Base-by-base conservation (phyloP, 2,329 filamentous ascomycete genomes). In the Penicillium corylophilum region DNA sequence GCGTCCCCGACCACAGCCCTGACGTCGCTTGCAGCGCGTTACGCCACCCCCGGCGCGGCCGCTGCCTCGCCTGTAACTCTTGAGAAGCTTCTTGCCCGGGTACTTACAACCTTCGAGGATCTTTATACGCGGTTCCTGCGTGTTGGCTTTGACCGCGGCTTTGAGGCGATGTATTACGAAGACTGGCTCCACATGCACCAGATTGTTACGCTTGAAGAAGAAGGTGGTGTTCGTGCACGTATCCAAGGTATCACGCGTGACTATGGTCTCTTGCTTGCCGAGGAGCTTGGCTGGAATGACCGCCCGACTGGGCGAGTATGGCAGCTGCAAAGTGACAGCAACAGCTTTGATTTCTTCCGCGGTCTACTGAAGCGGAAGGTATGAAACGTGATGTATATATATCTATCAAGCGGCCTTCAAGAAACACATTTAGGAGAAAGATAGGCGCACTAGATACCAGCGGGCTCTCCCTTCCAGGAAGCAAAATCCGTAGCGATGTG, bases 261-360 rank as follows among this genome's bases (percentile, higher is more conserved):
- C 69, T 96, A 90, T 86, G 94, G 94, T 0, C 76, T 97, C 70
- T 67, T 99, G 59, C 80, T 86, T 58, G 94, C 87, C 0, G 89
- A 96, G 71, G 92, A 97, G 77, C 71, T 95, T 47, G 86, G 85
- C 2, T 82, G 79, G 69, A 82, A 87, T 52, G 90, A 90, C 56
- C 78, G 85, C 47, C 77, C 80, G 2, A 96, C 89, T 0, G 92
- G 93, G 0, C 88, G 82, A 72, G 77, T 87, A 44, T 93, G 88
- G 82, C 84, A 87, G 62, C 73, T 99, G 73, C 92, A 96, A 77
- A 96, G 91, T 70, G 94, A 99, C 71, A 90, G 92, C 69, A 99
- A 99, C 67, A 96, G 92, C 71, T 99, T 99, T 76, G 94, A 99
- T 73, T 99, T 96, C 71, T 95, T 96, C 75, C 89, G 83, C 67